These are phyloP conservation scores for Xylariaceae sp. DNA, from an alignment of 2,329 filamentous ascomycete species.

Conservation along the genomic window DNA sequence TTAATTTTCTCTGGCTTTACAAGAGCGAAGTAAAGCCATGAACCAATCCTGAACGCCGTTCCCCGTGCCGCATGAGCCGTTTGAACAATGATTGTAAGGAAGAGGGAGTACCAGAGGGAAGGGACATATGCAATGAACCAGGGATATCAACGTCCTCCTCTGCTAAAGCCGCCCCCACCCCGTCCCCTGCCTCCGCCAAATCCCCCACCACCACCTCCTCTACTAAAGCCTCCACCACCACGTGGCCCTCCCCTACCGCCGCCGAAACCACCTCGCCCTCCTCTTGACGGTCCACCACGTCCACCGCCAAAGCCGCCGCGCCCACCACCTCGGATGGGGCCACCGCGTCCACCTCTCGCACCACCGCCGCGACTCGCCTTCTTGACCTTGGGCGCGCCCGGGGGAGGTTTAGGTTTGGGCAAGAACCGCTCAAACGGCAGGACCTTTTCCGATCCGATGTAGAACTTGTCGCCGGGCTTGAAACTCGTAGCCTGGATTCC, in stretches of 20 bases:
- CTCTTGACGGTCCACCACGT: conserved; percentile 51
- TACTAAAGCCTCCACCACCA: conserved; percentile 44
- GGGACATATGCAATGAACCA: conserved; percentile 10
- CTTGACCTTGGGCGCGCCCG: conserved; percentile 66
- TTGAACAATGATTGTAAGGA: conserved; percentile 16
- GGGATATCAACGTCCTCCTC: conserved; percentile 33
- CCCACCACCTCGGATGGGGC: conserved; percentile 42
- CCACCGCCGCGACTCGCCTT: conserved; percentile 76
- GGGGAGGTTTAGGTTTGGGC: conserved; percentile 82
- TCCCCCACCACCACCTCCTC: no score
- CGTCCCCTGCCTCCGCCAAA: conserved; percentile 35
- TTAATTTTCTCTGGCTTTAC: conserved; percentile 6
- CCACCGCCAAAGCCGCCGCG: conserved; percentile 60
- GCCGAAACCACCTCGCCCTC: conserved; percentile 12
- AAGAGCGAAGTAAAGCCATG: conserved; percentile 10
- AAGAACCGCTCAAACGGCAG: conserved; percentile 95
- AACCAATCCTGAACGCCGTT: conserved; percentile 35
- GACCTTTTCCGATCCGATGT: conserved; percentile 92
- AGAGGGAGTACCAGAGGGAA: conserved; percentile 3
- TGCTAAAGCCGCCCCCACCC: conserved; percentile 35
- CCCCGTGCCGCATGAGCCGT: conserved; percentile 33
- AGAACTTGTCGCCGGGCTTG: conserved; percentile 97
- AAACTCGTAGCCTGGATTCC: conserved; percentile 95
- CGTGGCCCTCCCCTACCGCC: conserved; percentile 10
- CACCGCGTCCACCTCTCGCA: conserved; percentile 54